Evolutionary conservation across 371 early-diverging fungal species (phyloP).

Genomic region (Mortierella sp.): DNA sequence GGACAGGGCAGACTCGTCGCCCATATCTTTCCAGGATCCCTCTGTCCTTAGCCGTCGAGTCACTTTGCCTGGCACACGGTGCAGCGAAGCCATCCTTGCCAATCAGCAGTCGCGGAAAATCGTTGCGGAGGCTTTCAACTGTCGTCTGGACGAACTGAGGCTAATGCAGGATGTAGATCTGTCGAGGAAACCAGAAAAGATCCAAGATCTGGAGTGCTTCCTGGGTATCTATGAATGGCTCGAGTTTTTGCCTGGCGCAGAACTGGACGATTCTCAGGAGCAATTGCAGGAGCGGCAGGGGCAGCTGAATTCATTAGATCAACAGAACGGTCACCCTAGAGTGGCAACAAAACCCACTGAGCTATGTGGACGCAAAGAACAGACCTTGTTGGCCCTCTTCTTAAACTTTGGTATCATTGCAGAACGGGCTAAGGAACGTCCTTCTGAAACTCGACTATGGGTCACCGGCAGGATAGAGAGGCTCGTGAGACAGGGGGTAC

Average conservation of each 20-base stretch:
- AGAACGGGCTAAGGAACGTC: conserved; percentile 11
- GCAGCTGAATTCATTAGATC: neutral
- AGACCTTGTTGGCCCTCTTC: conserved; percentile 27
- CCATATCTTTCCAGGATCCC: conserved; percentile 36
- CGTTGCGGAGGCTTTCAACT: conserved; percentile 21
- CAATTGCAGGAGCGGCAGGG: neutral
- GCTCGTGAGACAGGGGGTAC: conserved; percentile 28
- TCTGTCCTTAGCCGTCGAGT: conserved; percentile 29
- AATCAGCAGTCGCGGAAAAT: conserved; percentile 21
- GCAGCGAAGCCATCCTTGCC: conserved; percentile 27
- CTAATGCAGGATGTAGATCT: conserved; percentile 46
- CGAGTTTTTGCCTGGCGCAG: conserved; percentile 50
- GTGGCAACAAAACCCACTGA: neutral
- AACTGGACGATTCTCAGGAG: conserved; percentile 14
- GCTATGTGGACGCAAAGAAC: conserved; percentile 31
- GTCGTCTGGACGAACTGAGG: conserved; percentile 40
- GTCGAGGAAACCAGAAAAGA: conserved; percentile 45
- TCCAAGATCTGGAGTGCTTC: conserved; percentile 53
- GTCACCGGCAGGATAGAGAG: conserved; percentile 31
- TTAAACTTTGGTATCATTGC: conserved; percentile 47
- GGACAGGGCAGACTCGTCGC: conserved; percentile 19
- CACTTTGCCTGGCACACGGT: conserved; percentile 34
- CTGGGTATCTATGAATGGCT: conserved; percentile 51
- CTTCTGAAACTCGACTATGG: conserved; percentile 37
- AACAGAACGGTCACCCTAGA: too few relatives aligned